Conservation (phyloP, 2,329 filamentous ascomycete genomes). For the Cercospora nicotianae region DNA sequence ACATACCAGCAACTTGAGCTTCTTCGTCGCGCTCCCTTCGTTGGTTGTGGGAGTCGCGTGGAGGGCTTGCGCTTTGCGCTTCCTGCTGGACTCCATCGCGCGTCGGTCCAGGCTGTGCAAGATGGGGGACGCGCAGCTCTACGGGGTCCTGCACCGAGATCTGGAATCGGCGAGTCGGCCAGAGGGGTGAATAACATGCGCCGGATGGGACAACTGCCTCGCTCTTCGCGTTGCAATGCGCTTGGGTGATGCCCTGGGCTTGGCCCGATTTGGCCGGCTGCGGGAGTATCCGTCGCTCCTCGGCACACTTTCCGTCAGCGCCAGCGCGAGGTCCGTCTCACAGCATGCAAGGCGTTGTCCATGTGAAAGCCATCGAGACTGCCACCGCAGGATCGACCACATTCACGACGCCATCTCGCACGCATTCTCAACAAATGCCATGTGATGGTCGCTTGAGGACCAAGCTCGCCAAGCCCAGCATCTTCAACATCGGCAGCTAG, state of each 20-base stretch:
- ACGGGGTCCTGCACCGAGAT: neutral
- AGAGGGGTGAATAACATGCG: neutral
- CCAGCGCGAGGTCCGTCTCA: neutral
- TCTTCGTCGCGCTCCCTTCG: conserved; percentile 58
- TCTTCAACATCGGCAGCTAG: neutral
- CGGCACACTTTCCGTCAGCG: neutral
- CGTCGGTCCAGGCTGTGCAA: neutral
- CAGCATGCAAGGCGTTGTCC: neutral
- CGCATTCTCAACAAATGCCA: neutral
- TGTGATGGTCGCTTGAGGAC: neutral
- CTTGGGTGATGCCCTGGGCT: conserved; percentile 1
- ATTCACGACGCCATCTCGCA: neutral
- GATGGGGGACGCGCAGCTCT: neutral
- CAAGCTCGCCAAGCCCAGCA: neutral
- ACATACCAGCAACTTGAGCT: conserved; percentile 61
- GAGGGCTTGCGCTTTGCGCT: conserved; percentile 56
- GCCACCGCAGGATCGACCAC: neutral
- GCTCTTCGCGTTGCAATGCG: conserved; percentile 3
- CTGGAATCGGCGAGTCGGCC: neutral
- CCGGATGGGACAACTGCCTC: conserved; percentile 1
- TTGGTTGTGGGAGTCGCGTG: conserved; percentile 47
- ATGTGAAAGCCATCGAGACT: neutral
- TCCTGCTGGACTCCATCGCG: conserved; percentile 48
- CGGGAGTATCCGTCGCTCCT: neutral
- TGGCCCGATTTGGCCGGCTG: neutral